A percentile compares a stretch with the other conserved stretches of the same genome.
phyloP scores from a whole-genome alignment of 495 filamentous ascomycete species.

The Aspergillus ostianus region DNA sequence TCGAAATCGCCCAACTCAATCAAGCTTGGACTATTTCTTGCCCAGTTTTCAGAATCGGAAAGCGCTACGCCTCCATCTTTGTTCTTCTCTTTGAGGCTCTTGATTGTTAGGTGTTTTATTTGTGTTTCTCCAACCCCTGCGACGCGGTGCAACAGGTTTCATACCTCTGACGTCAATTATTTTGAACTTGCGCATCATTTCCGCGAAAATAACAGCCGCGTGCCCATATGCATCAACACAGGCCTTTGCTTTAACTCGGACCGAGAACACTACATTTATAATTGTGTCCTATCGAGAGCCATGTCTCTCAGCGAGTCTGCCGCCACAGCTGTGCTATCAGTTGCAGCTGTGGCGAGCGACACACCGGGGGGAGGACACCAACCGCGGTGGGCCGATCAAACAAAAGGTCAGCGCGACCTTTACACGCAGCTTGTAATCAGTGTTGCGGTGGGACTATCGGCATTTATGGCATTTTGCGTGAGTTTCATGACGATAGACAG shows the following conservation, averaged over 20 bases:
- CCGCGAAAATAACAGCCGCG: conserved; percentile 12
- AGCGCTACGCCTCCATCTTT: neutral
- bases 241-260: neutral
- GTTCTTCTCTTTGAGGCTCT: neutral
- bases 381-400: conserved; percentile 36
- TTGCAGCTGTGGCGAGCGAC: conserved; percentile 16
- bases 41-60: neutral
- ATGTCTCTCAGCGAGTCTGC: conserved; percentile 39
- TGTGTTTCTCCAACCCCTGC: neutral
- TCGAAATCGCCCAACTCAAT: conserved; percentile 4
- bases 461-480: conserved; percentile 66
- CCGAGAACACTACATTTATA: neutral
- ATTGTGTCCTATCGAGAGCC: conserved; percentile 5
- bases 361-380: conserved; percentile 21
- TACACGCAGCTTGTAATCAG: conserved; percentile 61
- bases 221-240: conserved; percentile 25
- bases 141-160: conserved; percentile 13
- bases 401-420: conserved; percentile 48
- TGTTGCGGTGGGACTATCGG: conserved; percentile 51
- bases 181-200: conserved; percentile 15
- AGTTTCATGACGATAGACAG: conserved; percentile 10
- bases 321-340: conserved; percentile 26
- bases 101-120: neutral
- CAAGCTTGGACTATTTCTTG: neutral
- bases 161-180: conserved; percentile 33